Evolutionary conservation across 495 filamentous ascomycete species (phyloP).

Genomic region (Schizothecium vesticola): DNA sequence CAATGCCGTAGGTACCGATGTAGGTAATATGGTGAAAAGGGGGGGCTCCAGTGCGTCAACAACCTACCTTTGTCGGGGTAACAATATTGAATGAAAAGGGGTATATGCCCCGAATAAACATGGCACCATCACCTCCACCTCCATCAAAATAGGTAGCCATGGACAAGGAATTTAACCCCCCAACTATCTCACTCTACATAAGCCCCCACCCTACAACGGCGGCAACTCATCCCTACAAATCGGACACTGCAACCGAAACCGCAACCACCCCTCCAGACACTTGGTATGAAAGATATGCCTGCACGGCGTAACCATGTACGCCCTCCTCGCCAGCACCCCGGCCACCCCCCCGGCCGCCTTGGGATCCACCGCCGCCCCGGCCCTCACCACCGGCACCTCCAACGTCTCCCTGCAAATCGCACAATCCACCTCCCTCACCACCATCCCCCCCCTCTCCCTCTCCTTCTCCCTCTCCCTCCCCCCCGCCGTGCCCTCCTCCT

Average conservation of each 20-base stretch:
- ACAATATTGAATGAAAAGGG: neutral
- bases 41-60: neutral
- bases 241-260: slow-evolving; percentile 85
- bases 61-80: neutral
- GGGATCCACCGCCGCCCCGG: slow-evolving; percentile 44
- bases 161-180: neutral
- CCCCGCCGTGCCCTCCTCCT: slow-evolving; percentile 11
- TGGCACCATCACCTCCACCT: neutral
- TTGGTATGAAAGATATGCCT: slow-evolving; percentile 91
- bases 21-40: neutral
- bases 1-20: neutral
- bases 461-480: slow-evolving; percentile 26
- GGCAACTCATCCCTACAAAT: slow-evolving; percentile 90
- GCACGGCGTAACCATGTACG: slow-evolving; percentile 97
- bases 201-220: slow-evolving; percentile 59
- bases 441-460: slow-evolving; percentile 37
- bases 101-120: neutral
- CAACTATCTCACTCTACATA: no score
- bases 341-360: slow-evolving; percentile 50
- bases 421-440: slow-evolving; percentile 60
- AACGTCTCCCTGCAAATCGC: slow-evolving; percentile 91
- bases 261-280: slow-evolving; percentile 96
- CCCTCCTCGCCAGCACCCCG: slow-evolving; percentile 67
- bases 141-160: neutral
- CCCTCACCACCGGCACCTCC: slow-evolving; percentile 74